Conservation (phyloP, 2,329 filamentous ascomycete species). For the Pseudocercospora vitis region DNA sequence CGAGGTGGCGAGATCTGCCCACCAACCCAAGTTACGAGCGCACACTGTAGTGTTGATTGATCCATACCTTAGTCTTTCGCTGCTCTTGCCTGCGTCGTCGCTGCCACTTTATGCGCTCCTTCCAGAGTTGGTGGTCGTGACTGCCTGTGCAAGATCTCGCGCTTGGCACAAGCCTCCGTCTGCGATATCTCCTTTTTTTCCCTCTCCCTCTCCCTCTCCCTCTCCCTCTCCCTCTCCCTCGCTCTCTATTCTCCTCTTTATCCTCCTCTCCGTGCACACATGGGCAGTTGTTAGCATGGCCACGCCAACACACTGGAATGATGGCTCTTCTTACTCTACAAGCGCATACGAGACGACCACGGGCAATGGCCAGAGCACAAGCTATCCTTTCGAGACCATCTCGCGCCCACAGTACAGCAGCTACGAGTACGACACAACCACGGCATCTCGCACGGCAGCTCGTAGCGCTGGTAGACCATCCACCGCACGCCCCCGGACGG, state of each 20-base stretch:
- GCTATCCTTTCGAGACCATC: conserved; percentile 8
- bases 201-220: not conserved
- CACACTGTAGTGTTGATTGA: not conserved
- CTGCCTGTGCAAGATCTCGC: not conserved
- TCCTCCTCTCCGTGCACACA: no score
- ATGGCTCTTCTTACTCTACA: not conserved
- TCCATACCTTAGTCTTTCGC: not conserved
- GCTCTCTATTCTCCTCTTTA: not conserved
- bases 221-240: not conserved
- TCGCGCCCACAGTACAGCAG: conserved; percentile 18
- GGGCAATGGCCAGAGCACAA: conserved; percentile 6
- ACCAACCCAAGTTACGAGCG: not conserved
- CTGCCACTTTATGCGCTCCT: not conserved
- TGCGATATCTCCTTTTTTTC: not conserved
- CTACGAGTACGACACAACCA: conserved; percentile 25
- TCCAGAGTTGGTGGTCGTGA: not conserved
- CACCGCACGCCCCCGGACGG: conserved; percentile 51
- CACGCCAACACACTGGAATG: not conserved
- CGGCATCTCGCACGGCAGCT: conserved; percentile 26
- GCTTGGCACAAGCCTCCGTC: not conserved
- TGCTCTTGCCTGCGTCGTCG: not conserved
- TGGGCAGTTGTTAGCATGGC: not conserved
- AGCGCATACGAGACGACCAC: conserved; percentile 3
- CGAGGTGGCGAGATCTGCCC: not conserved
- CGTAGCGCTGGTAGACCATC: conserved; percentile 29